These are phyloP conservation scores for Cucurbita ficifolia DNA, from an alignment of 306 rosid genomes.

Conservation along the genomic window DNA sequence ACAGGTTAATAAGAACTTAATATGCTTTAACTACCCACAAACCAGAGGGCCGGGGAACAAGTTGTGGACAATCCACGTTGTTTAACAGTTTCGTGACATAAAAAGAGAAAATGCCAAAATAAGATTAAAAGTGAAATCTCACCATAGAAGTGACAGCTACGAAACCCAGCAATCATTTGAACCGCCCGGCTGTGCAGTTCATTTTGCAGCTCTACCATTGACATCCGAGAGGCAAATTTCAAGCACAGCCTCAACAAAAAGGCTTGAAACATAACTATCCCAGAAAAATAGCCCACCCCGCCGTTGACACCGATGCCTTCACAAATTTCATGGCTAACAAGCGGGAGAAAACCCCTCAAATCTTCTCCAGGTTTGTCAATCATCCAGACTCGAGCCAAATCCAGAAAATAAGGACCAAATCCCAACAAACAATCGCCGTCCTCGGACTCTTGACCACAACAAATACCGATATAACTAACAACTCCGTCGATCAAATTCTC, in stretches of 20 bases:
- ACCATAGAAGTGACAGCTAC: slow-evolving; percentile 44
- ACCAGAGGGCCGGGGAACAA: background rate
- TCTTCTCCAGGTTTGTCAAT: slow-evolving; percentile 28
- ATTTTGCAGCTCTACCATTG: slow-evolving; percentile 33
- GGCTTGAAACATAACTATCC: slow-evolving; percentile 52
- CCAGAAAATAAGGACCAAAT: slow-evolving; percentile 21
- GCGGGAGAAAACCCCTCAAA: slow-evolving; percentile 37
- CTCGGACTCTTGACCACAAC: slow-evolving; percentile 17
- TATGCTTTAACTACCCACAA: background rate
- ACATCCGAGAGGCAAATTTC: slow-evolving; percentile 19
- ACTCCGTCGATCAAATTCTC: slow-evolving; percentile 36
- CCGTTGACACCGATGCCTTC: slow-evolving; percentile 21
- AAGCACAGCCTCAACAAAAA: slow-evolving; percentile 46
- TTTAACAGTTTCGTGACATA: background rate
- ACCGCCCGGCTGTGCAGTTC: slow-evolving; percentile 28
- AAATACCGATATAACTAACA: slow-evolving; percentile 40
- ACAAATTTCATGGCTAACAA: slow-evolving; percentile 23
- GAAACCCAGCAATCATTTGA: slow-evolving; percentile 39
- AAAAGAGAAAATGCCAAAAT: background rate
- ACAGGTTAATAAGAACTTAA: background rate
- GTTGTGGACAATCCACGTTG: background rate
- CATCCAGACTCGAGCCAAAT: slow-evolving; percentile 41
- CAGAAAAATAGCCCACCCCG: slow-evolving; percentile 37
- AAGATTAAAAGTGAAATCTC: slow-evolving; percentile 16
- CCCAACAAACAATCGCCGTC: slow-evolving; percentile 6